Base-by-base conservation (phyloP, 129 eudicot species). In the Lactuca saligna region DNA sequence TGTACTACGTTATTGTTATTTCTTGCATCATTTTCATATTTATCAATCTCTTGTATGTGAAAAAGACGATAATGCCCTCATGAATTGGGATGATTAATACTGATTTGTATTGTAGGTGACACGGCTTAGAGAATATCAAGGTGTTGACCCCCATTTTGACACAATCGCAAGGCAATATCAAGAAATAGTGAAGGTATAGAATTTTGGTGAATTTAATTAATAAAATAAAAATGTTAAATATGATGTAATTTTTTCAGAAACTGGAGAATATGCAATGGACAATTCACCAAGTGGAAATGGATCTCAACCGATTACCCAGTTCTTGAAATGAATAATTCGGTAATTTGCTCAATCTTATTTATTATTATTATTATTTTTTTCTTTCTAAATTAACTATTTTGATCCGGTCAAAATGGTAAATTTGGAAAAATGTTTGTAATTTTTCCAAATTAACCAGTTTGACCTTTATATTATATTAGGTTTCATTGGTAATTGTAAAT, bases 131-230 rank as follows among this genome's bases (percentile, higher is more conserved):
- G 99, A 93, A 65, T 93, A 93, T 78, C 95, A 87, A 83, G 99
- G 99, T n/a, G 99, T 93, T 41, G 99, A 93, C 80, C 95, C 97
- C 3, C 97, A 93, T 71, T 93, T 93, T 50, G 99, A 93, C 79
- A 79, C 81, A 49, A 89, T 93, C 75, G 99, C 99, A 6, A 83
- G 92, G 85, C 95, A 93, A 74, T 93, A 93, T 84, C 97, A 93
- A 50, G 99, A 93, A 54, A 83, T 93, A 51, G 97, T 89, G 2
- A 80, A 87, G 99, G 99, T 89, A 25, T 25, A 20, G 10, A 51
- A 3, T 13, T 39, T 31, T 25, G 4, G 37, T 53, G 6, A 16
- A 17, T 46, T 9, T 44, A 31, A 8, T 60, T 49, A 16, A 60
- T 75, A 25, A 25, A 25, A 25, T 25, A 25, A 34, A 67, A 74